phyloP scores from a whole-genome alignment of 805 yeast genomes.

The Candida oleophila region DNA sequence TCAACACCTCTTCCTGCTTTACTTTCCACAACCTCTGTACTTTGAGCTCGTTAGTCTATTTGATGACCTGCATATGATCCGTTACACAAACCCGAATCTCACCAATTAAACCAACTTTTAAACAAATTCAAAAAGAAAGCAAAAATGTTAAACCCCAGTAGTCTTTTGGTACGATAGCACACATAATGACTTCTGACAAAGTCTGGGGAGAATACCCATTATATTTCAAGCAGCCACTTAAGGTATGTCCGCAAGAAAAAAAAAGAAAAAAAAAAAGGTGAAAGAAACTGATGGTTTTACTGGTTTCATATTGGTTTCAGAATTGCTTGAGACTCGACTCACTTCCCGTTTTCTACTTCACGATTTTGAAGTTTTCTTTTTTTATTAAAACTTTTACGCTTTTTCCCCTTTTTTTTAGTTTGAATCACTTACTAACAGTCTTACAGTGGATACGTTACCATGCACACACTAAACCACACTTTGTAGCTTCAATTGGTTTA shows the following conservation, averaged over 20 bases:
- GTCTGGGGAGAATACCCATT: conserved; percentile 54
- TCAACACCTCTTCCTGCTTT: too few species aligned
- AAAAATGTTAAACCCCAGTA: neutral
- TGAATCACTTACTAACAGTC: conserved; percentile 24
- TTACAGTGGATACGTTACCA: conserved; percentile 68
- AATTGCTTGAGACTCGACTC: neutral
- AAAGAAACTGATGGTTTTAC: too few species aligned
- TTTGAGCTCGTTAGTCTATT: too few species aligned
- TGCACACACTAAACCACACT: conserved; percentile 74
- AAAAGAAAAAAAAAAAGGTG: too few species aligned
- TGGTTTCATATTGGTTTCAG: neutral
- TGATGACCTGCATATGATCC: neutral
- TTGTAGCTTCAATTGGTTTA: conserved; percentile 61
- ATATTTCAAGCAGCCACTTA: conserved; percentile 60
- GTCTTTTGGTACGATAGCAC: neutral
- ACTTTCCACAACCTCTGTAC: too few species aligned
- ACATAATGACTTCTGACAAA: conserved; percentile 27
- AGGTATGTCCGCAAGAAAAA: conserved; percentile 45
- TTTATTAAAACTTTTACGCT: too few species aligned
- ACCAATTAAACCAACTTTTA: conserved; percentile 4
- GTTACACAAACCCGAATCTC: conserved; percentile 2
- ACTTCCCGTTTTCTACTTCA: too few species aligned
- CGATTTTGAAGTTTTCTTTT: too few species aligned
- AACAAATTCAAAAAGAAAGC: neutral
- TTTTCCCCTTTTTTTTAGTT: neutral